Evolutionary conservation across 805 yeast species (phyloP).

Genomic region (Ogataea glucozyma): DNA sequence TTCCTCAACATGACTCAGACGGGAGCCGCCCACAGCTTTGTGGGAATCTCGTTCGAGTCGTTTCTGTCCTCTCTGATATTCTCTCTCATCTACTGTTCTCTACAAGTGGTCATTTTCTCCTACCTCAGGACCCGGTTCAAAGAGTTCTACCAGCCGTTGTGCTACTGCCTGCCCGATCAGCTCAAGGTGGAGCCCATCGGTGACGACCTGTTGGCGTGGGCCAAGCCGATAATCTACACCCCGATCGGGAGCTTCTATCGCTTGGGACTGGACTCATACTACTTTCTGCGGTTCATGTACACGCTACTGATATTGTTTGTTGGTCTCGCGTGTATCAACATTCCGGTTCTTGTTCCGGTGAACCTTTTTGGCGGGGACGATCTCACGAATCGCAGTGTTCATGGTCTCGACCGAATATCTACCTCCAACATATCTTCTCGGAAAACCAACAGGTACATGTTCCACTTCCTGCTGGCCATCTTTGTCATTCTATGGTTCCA

Average conservation of each 20-base stretch:
- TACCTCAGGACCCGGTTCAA: slow-evolving; percentile 38
- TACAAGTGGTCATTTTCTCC: slow-evolving; percentile 50
- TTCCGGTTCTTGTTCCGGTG: slow-evolving; percentile 64
- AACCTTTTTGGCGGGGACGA: slow-evolving; percentile 47
- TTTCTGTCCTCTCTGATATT: slow-evolving; percentile 57
- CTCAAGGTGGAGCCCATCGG: slow-evolving; percentile 41
- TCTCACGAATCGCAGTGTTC: slow-evolving; percentile 18
- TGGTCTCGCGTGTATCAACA: slow-evolving; percentile 51
- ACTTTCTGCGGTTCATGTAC: slow-evolving; percentile 62
- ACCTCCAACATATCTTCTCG: slow-evolving; percentile 65
- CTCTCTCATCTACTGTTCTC: slow-evolving; percentile 51
- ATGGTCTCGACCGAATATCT: slow-evolving; percentile 68
- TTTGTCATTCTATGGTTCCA: slow-evolving; percentile 59
- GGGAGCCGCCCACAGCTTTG: slow-evolving; percentile 27
- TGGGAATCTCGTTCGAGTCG: slow-evolving; percentile 58
- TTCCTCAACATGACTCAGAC: slow-evolving; percentile 26
- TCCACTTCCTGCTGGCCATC: slow-evolving; percentile 63
- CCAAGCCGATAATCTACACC: slow-evolving; percentile 40
- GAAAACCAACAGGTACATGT: slow-evolving; percentile 50
- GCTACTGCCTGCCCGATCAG: slow-evolving; percentile 43
- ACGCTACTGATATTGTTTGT: slow-evolving; percentile 52
- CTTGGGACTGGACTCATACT: slow-evolving; percentile 74
- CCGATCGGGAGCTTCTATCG: slow-evolving; percentile 45
- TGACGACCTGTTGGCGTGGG: slow-evolving; percentile 57
- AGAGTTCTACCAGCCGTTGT: slow-evolving; percentile 56